phyloP scores from a whole-genome alignment of 805 yeast genomes.

The Zygotorulaspora sp. region DNA sequence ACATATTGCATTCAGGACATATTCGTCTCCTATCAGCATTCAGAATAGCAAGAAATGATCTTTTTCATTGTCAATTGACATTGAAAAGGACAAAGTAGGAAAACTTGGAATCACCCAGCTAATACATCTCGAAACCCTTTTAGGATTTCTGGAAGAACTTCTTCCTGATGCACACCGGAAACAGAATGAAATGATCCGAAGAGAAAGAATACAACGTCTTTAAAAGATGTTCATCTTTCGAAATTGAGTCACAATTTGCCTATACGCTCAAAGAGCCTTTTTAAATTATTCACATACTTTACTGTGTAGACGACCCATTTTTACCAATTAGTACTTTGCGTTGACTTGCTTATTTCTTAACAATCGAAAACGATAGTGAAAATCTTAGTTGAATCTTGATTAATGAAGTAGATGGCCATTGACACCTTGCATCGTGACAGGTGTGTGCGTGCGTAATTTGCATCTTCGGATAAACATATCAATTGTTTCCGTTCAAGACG shows the following conservation, averaged over 20 bases:
- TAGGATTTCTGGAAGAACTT: conserved; percentile 9
- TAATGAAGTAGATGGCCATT: too few species aligned
- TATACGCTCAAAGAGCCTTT: background rate
- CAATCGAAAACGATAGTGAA: too few species aligned
- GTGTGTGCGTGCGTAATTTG: too few species aligned
- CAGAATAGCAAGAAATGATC: too few species aligned
- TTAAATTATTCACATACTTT: conserved; percentile 58
- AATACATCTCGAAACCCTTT: conserved; percentile 22
- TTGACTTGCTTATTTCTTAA: too few species aligned
- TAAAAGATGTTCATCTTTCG: background rate
- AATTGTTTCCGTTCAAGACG: too few species aligned
- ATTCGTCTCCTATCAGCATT: too few species aligned
- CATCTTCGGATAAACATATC: too few species aligned
- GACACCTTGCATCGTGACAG: too few species aligned
- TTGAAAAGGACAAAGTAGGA: conserved; percentile 1
- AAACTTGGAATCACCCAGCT: conserved; percentile 37
- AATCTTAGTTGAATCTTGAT: too few species aligned
- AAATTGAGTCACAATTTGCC: background rate
- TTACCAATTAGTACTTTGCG: conserved; percentile 44
- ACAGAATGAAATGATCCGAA: conserved; percentile 24
- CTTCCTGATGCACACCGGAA: conserved; percentile 29
- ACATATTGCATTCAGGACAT: too few species aligned
- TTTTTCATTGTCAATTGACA: too few species aligned
- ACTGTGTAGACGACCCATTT: conserved; percentile 99
- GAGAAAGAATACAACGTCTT: conserved; percentile 7